Percentiles rank a stretch among this genome's conserved stretches.
phyloP scores from a whole-genome alignment of 2,329 filamentous ascomycete genomes.

The Cladosporium sp. region DNA sequence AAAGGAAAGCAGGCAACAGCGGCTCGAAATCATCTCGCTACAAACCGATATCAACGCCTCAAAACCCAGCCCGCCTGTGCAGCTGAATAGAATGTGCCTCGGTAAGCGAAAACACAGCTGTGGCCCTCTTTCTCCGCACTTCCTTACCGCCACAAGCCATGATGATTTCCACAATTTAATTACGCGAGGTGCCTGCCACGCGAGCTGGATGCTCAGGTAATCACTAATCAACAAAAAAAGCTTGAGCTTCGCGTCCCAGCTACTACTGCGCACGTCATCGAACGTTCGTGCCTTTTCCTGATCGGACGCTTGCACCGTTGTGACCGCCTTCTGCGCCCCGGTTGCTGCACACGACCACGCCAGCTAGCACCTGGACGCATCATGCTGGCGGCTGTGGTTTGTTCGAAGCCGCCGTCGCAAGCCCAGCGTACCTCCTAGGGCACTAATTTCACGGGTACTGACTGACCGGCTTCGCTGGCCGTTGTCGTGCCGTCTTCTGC shows the following conservation, averaged over 20 bases:
- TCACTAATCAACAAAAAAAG: neutral
- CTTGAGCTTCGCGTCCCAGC: neutral
- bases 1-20: neutral
- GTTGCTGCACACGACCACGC: neutral
- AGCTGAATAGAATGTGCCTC: neutral
- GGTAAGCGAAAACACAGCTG: neutral
- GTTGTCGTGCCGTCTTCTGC: neutral
- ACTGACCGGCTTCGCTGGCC: neutral
- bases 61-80: neutral
- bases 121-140: neutral
- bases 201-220: neutral
- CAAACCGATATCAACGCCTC: neutral
- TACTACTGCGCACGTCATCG: neutral
- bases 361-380: neutral
- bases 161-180: neutral
- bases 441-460: neutral
- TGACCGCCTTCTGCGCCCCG: neutral
- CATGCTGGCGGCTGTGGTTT: neutral
- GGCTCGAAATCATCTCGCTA: neutral
- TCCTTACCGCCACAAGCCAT: neutral
- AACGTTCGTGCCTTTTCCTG: neutral
- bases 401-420: neutral
- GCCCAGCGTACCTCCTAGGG: neutral
- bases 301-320: neutral
- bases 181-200: neutral